Evolutionary conservation across 73 alveolate species (phyloP).

Genomic region (Halteria grandinella): DNA sequence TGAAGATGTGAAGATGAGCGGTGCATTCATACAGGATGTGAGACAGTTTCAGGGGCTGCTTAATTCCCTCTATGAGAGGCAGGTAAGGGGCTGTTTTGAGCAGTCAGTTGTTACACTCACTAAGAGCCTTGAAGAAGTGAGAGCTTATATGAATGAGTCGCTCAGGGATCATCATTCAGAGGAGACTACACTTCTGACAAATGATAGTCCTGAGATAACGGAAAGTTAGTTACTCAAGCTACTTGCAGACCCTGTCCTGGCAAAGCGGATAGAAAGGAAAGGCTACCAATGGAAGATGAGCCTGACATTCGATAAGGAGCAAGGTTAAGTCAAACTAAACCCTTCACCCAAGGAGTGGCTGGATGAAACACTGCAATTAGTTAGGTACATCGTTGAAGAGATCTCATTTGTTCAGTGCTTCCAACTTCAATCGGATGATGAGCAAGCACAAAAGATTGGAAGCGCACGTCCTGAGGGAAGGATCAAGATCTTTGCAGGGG

Average conservation of each 20-base stretch:
- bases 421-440: too few species aligned
- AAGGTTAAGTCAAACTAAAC: slow-evolving; percentile 1
- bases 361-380: slow-evolving; percentile 17
- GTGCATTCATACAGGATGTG: slow-evolving; percentile 44
- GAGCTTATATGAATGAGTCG: slow-evolving; percentile 16
- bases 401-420: slow-evolving; percentile 66
- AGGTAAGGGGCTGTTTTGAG: slow-evolving; percentile 54
- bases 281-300: neutral
- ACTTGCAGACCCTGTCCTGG: slow-evolving; percentile 38
- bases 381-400: slow-evolving; percentile 33
- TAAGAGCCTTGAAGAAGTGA: neutral
- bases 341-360: slow-evolving; percentile 51
- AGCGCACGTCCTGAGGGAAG: slow-evolving; percentile 52
- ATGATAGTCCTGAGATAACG: too few species aligned
- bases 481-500: slow-evolving; percentile 54
- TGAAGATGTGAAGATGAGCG: slow-evolving; percentile 62
- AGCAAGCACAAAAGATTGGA: slow-evolving; percentile 64
- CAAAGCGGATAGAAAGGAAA: slow-evolving; percentile 11
- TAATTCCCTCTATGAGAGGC: slow-evolving; percentile 60
- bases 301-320: slow-evolving; percentile 17
- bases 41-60: slow-evolving; percentile 34
- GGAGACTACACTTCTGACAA: too few species aligned
- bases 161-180: neutral
- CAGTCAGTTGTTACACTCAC: slow-evolving; percentile 4
- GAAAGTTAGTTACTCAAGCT: slow-evolving; percentile 4